These are phyloP conservation scores for Cucumis cinereus DNA, from an alignment of 306 rosid species.

Conservation along the genomic window DNA sequence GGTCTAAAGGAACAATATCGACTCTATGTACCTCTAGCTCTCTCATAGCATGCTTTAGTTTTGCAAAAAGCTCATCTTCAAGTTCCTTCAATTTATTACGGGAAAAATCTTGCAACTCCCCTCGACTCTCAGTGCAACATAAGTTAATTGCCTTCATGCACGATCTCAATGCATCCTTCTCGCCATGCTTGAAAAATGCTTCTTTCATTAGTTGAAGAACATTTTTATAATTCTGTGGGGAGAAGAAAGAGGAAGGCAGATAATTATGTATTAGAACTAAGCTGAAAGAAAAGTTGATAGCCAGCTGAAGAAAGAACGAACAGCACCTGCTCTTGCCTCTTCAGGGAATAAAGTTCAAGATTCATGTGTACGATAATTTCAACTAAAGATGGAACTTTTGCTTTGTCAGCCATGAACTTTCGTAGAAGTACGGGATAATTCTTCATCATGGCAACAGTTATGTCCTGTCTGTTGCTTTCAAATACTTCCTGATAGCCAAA, in stretches of 20 bases:
- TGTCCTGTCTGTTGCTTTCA: constrained; percentile 68
- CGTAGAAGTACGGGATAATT: constrained; percentile 67
- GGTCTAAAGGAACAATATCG: constrained; percentile 3
- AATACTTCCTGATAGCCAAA: constrained; percentile 52
- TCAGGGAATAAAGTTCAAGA: constrained; percentile 73
- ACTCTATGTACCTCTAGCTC: constrained; percentile 62
- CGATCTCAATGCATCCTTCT: constrained; percentile 80
- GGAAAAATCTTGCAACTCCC: constrained; percentile 89
- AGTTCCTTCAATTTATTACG: constrained; percentile 67
- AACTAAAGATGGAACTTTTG: constrained; percentile 62
- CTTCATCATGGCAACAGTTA: constrained; percentile 81
- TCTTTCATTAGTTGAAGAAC: constrained; percentile 80
- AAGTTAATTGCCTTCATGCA: constrained; percentile 63
- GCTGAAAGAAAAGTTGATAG: constrained; percentile 6
- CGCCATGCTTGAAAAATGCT: constrained; percentile 78
- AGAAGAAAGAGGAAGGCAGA: constrained; percentile 17
- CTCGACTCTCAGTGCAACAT: constrained; percentile 71
- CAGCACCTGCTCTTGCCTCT: constrained; percentile 84
- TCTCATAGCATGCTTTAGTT: constrained; percentile 66
- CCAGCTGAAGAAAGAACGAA: constrained; percentile 8
- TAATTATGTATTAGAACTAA: constrained; percentile 13
- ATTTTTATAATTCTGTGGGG: constrained; percentile 59
- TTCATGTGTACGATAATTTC: constrained; percentile 71
- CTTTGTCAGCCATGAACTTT: constrained; percentile 82
- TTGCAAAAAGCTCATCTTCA: constrained; percentile 57